Evolutionary conservation across 352 stramenopile genomes (phyloP).

Genomic region (Phytophthora megakarya): DNA sequence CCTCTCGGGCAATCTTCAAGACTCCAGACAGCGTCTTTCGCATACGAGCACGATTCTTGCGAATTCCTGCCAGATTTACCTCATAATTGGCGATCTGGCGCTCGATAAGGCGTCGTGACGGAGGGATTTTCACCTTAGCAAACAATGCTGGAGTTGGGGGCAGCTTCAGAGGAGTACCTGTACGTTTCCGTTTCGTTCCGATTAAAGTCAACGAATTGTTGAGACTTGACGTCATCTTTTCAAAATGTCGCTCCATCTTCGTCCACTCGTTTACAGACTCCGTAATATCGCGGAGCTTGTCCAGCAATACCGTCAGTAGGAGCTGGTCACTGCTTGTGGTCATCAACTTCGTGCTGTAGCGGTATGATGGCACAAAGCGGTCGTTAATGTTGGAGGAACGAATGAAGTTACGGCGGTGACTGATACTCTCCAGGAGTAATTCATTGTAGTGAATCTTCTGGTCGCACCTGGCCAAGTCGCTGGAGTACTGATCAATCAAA

Average conservation of each 20-base stretch:
- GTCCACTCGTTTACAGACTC: conserved; percentile 73
- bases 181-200: conserved; percentile 48
- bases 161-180: conserved; percentile 27
- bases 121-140: conserved; percentile 62
- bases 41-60: conserved; percentile 50
- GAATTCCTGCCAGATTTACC: conserved; percentile 57
- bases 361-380: conserved; percentile 72
- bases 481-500: conserved; percentile 60
- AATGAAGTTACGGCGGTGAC: conserved; percentile 68
- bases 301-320: conserved; percentile 69
- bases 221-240: conserved; percentile 62
- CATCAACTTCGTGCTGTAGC: conserved; percentile 69
- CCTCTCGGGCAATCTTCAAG: conserved; percentile 64
- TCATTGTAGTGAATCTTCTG: conserved; percentile 61
- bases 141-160: conserved; percentile 52
- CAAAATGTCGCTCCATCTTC: conserved; percentile 74
- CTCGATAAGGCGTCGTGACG: conserved; percentile 67
- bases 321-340: conserved; percentile 72
- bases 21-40: conserved; percentile 56
- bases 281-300: conserved; percentile 68
- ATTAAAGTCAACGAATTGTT: conserved; percentile 55
- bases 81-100: conserved; percentile 75
- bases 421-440: conserved; percentile 67
- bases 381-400: conserved; percentile 65
- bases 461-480: conserved; percentile 56